Evolutionary conservation across 257 asterid genomes (phyloP).

Genomic region (Fraxinus pennsylvanica): DNA sequence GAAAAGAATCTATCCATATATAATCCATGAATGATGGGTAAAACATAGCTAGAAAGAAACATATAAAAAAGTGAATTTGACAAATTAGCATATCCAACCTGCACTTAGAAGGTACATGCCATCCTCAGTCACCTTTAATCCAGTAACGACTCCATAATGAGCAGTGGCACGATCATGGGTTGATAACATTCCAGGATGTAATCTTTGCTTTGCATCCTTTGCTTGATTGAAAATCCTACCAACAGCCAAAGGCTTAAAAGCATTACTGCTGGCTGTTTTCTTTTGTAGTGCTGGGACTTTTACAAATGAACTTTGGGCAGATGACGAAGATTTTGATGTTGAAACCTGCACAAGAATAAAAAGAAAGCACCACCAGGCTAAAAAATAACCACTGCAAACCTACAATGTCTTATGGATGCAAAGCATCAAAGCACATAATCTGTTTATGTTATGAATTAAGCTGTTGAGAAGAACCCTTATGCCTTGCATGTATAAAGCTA

Average conservation of each 20-base stretch:
- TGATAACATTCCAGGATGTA: slow-evolving; percentile 96
- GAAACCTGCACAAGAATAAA: slow-evolving; percentile 42
- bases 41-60: slow-evolving; percentile 1
- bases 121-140: slow-evolving; percentile 78
- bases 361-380: slow-evolving; percentile 17
- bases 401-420: slow-evolving; percentile 3
- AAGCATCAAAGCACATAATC: background rate
- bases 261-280: slow-evolving; percentile 51
- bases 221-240: slow-evolving; percentile 51
- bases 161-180: slow-evolving; percentile 89
- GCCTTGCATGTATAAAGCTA: slow-evolving; percentile 3
- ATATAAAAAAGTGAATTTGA: background rate
- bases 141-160: slow-evolving; percentile 92
- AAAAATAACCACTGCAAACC: background rate
- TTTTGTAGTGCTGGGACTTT: slow-evolving; percentile 62
- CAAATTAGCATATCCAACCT: slow-evolving; percentile 52
- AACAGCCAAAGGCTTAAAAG: slow-evolving; percentile 49
- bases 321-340: slow-evolving; percentile 47
- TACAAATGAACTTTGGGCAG: slow-evolving; percentile 46
- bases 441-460: slow-evolving; percentile 12
- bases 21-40: background rate
- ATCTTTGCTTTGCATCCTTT: slow-evolving; percentile 72
- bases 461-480: background rate
- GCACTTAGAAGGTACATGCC: slow-evolving; percentile 98
- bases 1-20: background rate